Conservation (phyloP, 148 eudicot species). For the Rhododendron vialii region DNA sequence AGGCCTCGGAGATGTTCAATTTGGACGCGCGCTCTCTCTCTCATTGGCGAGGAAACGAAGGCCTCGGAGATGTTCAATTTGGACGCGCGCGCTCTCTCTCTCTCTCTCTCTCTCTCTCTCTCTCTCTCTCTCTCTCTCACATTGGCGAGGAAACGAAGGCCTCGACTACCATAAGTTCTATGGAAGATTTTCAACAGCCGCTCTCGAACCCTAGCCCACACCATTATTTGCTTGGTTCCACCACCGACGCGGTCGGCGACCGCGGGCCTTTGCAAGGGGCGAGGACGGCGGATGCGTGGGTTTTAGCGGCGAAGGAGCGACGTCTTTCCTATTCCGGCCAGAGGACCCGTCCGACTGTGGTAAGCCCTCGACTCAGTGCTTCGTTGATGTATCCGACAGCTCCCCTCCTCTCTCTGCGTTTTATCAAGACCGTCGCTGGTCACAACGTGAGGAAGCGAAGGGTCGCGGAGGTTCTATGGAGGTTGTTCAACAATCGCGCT, state of each 20-base stretch:
- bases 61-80: too few relatives aligned
- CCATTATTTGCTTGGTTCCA: constrained; percentile 20
- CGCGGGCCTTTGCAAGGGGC: constrained; percentile 36
- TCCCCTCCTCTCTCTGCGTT: background rate
- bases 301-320: constrained; percentile 40
- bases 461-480: too few relatives aligned
- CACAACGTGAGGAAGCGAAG: too few relatives aligned
- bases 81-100: too few relatives aligned
- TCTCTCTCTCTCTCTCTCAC: background rate
- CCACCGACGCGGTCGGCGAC: constrained; percentile 9
- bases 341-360: constrained; percentile 31
- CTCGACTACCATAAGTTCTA: constrained; percentile 42
- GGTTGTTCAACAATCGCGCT: too few relatives aligned
- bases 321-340: constrained; percentile 38
- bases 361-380: too few relatives aligned
- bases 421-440: too few relatives aligned
- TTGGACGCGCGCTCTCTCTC: too few relatives aligned
- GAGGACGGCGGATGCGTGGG: constrained; percentile 26
- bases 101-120: too few relatives aligned
- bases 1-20: background rate
- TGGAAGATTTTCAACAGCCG: constrained; percentile 42
- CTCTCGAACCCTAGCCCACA: constrained; percentile 45
- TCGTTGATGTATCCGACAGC: too few relatives aligned
- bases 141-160: constrained; percentile 30
- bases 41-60: too few relatives aligned